phyloP scores from a whole-genome alignment of 2,329 filamentous ascomycete genomes.

The Teratosphaeria zuluensis region DNA sequence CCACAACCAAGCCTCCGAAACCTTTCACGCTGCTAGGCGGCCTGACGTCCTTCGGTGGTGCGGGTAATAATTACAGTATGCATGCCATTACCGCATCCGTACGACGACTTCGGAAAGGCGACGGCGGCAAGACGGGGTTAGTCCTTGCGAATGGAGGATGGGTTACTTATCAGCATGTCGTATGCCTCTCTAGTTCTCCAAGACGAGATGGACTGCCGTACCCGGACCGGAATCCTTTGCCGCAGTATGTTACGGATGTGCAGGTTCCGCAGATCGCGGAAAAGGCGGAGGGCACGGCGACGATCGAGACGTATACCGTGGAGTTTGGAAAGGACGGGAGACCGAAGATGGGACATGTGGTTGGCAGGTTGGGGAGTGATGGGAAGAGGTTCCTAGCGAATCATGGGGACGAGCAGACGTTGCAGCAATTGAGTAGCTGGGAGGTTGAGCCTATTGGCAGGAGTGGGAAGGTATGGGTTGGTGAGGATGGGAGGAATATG shows the following conservation, averaged over 20 bases:
- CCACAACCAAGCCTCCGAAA: constrained; percentile 36
- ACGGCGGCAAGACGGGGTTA: constrained; percentile 41
- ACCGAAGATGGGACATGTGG: constrained; percentile 22
- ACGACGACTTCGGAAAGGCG: constrained; percentile 40
- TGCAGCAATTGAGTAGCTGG: constrained; percentile 36
- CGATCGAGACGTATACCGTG: constrained; percentile 54
- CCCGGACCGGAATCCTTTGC: constrained; percentile 38
- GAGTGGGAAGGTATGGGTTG: constrained; percentile 34
- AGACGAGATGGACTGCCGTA: constrained; percentile 33
- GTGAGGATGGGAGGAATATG: constrained; percentile 28
- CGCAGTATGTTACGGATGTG: constrained; percentile 30
- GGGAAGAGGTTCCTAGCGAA: constrained; percentile 49
- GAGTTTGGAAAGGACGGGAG: constrained; percentile 44
- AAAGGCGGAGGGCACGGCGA: constrained; percentile 40
- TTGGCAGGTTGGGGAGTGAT: constrained; percentile 28
- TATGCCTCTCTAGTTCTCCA: constrained; percentile 46
- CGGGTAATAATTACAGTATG: constrained; percentile 63
- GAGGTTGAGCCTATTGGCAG: constrained; percentile 41
- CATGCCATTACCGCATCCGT: constrained; percentile 51
- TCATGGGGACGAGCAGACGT: constrained; percentile 41
- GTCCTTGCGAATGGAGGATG: constrained; percentile 58
- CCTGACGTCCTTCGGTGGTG: constrained; percentile 58
- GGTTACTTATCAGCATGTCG: constrained; percentile 54
- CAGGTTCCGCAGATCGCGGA: constrained; percentile 32
- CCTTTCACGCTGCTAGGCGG: constrained; percentile 55